Conservation (phyloP, 176 grass and related monocot genomes). For the Sorghum bicolor region DNA sequence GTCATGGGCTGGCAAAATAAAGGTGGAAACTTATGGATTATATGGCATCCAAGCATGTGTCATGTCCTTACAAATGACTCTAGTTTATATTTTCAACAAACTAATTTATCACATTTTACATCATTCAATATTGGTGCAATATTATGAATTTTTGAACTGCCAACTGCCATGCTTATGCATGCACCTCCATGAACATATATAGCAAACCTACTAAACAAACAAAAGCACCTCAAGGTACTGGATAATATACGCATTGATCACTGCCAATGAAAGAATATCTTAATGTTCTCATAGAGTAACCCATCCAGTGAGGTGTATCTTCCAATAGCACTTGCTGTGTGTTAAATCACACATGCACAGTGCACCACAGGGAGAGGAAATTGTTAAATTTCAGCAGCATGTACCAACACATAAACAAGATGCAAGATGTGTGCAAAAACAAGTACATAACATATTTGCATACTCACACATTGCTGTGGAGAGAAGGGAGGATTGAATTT, state of each 20-base stretch:
- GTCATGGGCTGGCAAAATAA: not conserved
- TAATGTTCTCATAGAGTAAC: not conserved
- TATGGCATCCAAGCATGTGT: not conserved
- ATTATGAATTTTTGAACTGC: not conserved
- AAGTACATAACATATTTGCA: not conserved
- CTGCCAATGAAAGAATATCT: not conserved
- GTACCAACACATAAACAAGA: not conserved
- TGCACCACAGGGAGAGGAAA: not conserved
- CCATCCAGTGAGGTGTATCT: not conserved
- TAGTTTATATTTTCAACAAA: not conserved
- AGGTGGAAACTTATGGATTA: not conserved
- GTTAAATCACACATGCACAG: not conserved
- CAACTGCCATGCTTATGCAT: not conserved
- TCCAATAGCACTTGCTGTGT: not conserved
- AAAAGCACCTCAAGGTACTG: not conserved
- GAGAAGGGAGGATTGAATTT: not conserved
- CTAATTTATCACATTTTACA: not conserved
- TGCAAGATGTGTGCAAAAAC: not conserved
- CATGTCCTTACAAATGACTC: not conserved
- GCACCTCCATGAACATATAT: not conserved
- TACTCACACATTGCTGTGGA: not conserved
- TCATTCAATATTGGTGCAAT: not conserved
- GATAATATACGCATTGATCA: not conserved
- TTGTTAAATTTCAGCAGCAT: not conserved
- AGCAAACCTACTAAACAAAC: constrained; percentile 8